Conservation (phyloP, 2,329 filamentous ascomycete genomes). For the Lasiodiplodia citricola region DNA sequence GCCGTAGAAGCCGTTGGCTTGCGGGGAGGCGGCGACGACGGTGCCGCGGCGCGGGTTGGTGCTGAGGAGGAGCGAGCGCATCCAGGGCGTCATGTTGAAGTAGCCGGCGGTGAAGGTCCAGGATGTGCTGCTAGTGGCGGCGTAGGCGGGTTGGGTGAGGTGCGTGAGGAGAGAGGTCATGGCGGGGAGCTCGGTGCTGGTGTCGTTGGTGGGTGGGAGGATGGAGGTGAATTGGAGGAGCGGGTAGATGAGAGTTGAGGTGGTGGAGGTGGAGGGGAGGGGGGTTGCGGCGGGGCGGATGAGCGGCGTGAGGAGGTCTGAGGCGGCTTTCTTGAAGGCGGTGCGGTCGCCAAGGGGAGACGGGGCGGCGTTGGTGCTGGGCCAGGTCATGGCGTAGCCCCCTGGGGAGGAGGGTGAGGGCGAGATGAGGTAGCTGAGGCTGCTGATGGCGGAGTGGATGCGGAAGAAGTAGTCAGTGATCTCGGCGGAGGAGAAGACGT, state of each 20-base stretch:
- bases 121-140: constrained; percentile 59
- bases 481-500: constrained; percentile 80
- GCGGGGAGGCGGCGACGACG: constrained; percentile 89
- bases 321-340: constrained; percentile 73
- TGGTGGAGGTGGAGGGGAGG: constrained; percentile 37
- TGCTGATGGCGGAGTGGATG: constrained; percentile 78
- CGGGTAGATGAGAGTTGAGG: constrained; percentile 81
- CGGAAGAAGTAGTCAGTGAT: constrained; percentile 82
- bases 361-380: constrained; percentile 71
- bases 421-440: constrained; percentile 79
- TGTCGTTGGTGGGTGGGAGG: constrained; percentile 66
- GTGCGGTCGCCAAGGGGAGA: constrained; percentile 74
- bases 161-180: constrained; percentile 77
- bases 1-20: constrained; percentile 94
- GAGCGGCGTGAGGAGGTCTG: constrained; percentile 68
- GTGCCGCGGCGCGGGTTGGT: constrained; percentile 74
- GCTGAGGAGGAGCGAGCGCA: constrained; percentile 78
- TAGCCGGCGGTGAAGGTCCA: constrained; percentile 99
- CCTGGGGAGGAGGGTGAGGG: constrained; percentile 60
- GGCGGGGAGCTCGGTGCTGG: constrained; percentile 86
- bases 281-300: constrained; percentile 58
- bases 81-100: constrained; percentile 90
- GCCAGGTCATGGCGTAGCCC: constrained; percentile 72
- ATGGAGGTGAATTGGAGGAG: constrained; percentile 88
- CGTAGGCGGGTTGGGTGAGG: constrained; percentile 67